A percentile compares a stretch with the other conserved stretches of the same genome.
phyloP scores from a whole-genome alignment of 1,284 basidiomycete genomes.

The Mycena sp. region DNA sequence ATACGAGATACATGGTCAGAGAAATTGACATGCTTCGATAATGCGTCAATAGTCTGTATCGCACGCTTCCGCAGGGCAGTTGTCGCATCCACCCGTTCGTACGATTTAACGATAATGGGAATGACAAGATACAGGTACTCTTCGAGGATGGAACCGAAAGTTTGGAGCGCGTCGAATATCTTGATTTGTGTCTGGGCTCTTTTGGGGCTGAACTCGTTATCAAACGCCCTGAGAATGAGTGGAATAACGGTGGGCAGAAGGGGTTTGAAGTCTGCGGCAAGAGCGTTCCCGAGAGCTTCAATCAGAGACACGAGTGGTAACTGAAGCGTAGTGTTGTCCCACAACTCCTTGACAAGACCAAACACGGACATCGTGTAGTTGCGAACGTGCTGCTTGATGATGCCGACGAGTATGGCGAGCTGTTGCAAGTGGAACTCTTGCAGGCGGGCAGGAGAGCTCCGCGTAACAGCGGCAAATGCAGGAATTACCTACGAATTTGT shows the following conservation, averaged over 20 bases:
- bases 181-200: conserved; percentile 85
- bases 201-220: conserved; percentile 86
- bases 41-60: conserved; percentile 90
- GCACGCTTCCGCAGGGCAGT: conserved; percentile 87
- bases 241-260: conserved; percentile 95
- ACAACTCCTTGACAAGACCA: conserved; percentile 85
- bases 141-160: conserved; percentile 96
- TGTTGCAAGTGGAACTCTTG: conserved; percentile 98
- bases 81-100: conserved; percentile 86
- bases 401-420: conserved; percentile 94
- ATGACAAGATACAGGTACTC: conserved; percentile 98
- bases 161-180: conserved; percentile 93
- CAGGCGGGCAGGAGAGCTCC: conserved; percentile 81
- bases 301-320: conserved; percentile 94
- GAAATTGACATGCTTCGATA: conserved; percentile 96
- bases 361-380: conserved; percentile 91
- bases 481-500: conserved; percentile 84
- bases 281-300: conserved; percentile 93
- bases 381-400: conserved; percentile 98
- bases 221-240: conserved; percentile 91
- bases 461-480: conserved; percentile 92
- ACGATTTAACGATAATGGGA: conserved; percentile 93
- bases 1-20: conserved; percentile 99
- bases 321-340: conserved; percentile 89
- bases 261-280: conserved; percentile 98